Evolutionary conservation across 2,329 filamentous ascomycete species (phyloP).

Genomic region (Ophidiomyces ophidiicola): DNA sequence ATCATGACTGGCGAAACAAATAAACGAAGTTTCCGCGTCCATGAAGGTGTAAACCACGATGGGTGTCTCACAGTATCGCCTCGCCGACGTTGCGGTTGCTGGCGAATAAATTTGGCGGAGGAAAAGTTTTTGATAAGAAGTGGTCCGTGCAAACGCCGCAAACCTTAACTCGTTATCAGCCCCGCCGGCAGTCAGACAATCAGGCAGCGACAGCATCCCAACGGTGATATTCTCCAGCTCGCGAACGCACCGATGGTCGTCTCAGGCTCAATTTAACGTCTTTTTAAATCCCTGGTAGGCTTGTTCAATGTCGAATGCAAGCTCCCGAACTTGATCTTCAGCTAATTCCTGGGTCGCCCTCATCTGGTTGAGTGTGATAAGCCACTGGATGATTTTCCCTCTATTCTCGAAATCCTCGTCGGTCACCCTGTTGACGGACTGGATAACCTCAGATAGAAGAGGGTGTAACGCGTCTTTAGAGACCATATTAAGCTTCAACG

Average conservation of each 20-base stretch:
- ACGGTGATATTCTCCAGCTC: background rate
- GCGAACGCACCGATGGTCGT: background rate
- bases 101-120: slow-evolving; percentile 22
- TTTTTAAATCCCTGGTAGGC: slow-evolving; percentile 90
- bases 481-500: slow-evolving; percentile 77
- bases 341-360: slow-evolving; percentile 81
- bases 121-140: slow-evolving; percentile 2
- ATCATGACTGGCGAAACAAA: background rate
- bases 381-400: slow-evolving; percentile 96
- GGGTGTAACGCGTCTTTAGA: slow-evolving; percentile 97
- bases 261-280: slow-evolving; percentile 45
- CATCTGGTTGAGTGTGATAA: slow-evolving; percentile 97
- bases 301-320: slow-evolving; percentile 86
- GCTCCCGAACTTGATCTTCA: slow-evolving; percentile 74
- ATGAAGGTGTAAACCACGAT: background rate
- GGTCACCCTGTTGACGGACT: slow-evolving; percentile 93
- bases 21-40: background rate
- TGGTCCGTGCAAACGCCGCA: slow-evolving; percentile 10
- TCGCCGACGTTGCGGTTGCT: too few relatives aligned
- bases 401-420: slow-evolving; percentile 89
- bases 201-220: background rate
- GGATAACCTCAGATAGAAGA: slow-evolving; percentile 85
- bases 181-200: background rate
- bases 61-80: too few relatives aligned
- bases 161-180: slow-evolving; percentile 2